Evolutionary conservation across 2,329 filamentous ascomycete species (phyloP).

Genomic region (Colletotrichum orchidophilum): DNA sequence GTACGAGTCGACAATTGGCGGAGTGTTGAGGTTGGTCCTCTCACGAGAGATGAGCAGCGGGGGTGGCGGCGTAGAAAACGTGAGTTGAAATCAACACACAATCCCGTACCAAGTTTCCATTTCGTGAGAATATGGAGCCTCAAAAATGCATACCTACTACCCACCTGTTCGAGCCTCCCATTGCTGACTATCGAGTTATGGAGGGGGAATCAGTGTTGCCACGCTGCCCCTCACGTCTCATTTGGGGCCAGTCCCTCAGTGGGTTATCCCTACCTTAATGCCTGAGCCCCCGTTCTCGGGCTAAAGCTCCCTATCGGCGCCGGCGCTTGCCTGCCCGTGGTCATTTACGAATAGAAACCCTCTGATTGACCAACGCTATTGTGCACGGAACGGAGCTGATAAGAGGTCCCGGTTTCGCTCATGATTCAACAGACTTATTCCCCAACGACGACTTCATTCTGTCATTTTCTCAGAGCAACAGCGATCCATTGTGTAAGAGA

Average conservation of each 20-base stretch:
- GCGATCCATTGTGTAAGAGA: background rate
- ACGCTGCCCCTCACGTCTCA: constrained; percentile 18
- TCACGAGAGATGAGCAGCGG: background rate
- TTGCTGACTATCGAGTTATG: background rate
- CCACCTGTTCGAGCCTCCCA: background rate
- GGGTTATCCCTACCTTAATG: constrained; percentile 2
- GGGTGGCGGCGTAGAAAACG: background rate
- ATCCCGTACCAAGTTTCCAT: background rate
- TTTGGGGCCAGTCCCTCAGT: background rate
- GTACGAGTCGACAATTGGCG: background rate
- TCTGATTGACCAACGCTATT: constrained; percentile 26
- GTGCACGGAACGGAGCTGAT: constrained; percentile 23
- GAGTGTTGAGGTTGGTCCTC: background rate
- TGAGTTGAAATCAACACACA: background rate
- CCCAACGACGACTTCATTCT: background rate
- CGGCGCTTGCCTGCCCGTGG: constrained; percentile 14
- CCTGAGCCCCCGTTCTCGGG: constrained; percentile 4
- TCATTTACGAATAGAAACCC: constrained; percentile 18
- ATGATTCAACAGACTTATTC: background rate
- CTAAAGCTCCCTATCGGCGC: constrained; percentile 1
- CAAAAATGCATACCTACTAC: too few relatives aligned
- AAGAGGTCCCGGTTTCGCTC: constrained; percentile 16
- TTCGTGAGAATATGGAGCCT: background rate
- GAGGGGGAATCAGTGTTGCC: constrained; percentile 10
- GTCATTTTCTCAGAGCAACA: background rate